A percentile compares a stretch with the other conserved stretches of the same genome.
These are phyloP conservation scores for Leccinum griseonigrum DNA, from an alignment of 1,284 basidiomycete species.

Conservation along the genomic window DNA sequence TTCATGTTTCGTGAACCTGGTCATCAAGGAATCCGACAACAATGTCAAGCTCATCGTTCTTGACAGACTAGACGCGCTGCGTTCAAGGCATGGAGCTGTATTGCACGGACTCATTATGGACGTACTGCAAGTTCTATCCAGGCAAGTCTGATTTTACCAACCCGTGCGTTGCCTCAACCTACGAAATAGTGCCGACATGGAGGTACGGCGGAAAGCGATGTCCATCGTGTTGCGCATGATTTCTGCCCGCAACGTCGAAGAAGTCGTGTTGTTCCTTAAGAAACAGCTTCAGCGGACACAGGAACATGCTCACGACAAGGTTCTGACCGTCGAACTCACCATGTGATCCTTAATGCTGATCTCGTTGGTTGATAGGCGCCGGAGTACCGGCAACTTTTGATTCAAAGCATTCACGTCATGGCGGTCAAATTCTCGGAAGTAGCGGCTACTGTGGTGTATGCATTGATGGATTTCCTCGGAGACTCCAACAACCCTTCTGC, in stretches of 20 bases:
- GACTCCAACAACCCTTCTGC: slow-evolving; percentile 96
- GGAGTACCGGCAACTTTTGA: slow-evolving; percentile 95
- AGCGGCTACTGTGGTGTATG: slow-evolving; percentile 93
- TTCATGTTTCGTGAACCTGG: slow-evolving; percentile 85
- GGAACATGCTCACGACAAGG: slow-evolving; percentile 84
- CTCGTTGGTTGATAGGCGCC: slow-evolving; percentile 55
- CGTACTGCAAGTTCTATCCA: slow-evolving; percentile 86
- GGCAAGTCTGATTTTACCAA: slow-evolving; percentile 39
- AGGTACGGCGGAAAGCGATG: slow-evolving; percentile 93
- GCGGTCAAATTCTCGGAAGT: slow-evolving; percentile 99
- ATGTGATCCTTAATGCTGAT: background rate
- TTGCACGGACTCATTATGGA: slow-evolving; percentile 96
- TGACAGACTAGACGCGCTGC: slow-evolving; percentile 84
- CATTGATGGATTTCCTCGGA: slow-evolving; percentile 97
- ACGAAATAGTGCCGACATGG: slow-evolving; percentile 81
- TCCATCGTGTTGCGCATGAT: slow-evolving; percentile 92
- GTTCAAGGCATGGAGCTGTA: slow-evolving; percentile 87
- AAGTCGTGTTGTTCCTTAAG: slow-evolving; percentile 95
- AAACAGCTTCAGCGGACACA: slow-evolving; percentile 96
- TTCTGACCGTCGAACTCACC: slow-evolving; percentile 20
- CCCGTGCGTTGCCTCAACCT: background rate
- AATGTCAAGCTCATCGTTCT: slow-evolving; percentile 99
- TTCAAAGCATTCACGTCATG: slow-evolving; percentile 96
- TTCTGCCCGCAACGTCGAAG: slow-evolving; percentile 95
- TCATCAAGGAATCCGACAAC: slow-evolving; percentile 96